Percentiles rank a stretch among this genome's conserved stretches.
These are phyloP conservation scores for Serendipita indica DNA, from an alignment of 768 basidiomycete species.

Conservation along the genomic window DNA sequence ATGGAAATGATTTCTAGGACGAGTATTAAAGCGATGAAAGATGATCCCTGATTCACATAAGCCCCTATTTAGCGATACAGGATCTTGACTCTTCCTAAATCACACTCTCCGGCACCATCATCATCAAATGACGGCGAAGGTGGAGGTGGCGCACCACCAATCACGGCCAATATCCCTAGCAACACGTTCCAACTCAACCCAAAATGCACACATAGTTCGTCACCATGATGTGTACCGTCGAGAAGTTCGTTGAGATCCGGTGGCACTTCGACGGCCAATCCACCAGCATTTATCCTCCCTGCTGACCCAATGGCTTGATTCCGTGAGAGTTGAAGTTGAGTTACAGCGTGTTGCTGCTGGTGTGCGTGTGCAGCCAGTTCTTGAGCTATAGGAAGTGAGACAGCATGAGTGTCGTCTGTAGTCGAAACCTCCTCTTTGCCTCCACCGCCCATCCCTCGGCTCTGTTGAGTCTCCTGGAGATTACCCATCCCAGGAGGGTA, in stretches of 20 bases:
- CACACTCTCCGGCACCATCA: too few relatives aligned
- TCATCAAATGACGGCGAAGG: too few relatives aligned
- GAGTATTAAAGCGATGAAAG: too few relatives aligned
- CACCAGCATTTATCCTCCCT: slow-evolving; percentile 11
- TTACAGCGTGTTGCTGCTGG: neutral
- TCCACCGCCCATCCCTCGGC: too few relatives aligned
- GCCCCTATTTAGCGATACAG: too few relatives aligned
- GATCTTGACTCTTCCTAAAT: too few relatives aligned
- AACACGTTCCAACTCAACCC: slow-evolving; percentile 73
- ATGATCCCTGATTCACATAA: too few relatives aligned
- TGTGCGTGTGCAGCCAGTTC: slow-evolving; percentile 27
- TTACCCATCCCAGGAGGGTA: too few relatives aligned
- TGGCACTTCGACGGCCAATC: slow-evolving; percentile 31
- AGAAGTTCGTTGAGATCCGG: slow-evolving; percentile 43
- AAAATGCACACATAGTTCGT: slow-evolving; percentile 74
- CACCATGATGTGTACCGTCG: slow-evolving; percentile 84
- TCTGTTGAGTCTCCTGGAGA: too few relatives aligned
- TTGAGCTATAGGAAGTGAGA: slow-evolving; percentile 29
- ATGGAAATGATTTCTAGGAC: too few relatives aligned
- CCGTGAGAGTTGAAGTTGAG: neutral
- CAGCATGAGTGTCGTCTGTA: slow-evolving; percentile 13
- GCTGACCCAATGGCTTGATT: slow-evolving; percentile 15
- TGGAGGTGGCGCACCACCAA: too few relatives aligned
- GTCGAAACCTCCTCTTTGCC: slow-evolving; percentile 7
- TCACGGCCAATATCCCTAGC: slow-evolving; percentile 49